These are phyloP conservation scores for Trichoderma arundinaceum DNA, from an alignment of 2,329 filamentous ascomycete genomes.

Conservation along the genomic window DNA sequence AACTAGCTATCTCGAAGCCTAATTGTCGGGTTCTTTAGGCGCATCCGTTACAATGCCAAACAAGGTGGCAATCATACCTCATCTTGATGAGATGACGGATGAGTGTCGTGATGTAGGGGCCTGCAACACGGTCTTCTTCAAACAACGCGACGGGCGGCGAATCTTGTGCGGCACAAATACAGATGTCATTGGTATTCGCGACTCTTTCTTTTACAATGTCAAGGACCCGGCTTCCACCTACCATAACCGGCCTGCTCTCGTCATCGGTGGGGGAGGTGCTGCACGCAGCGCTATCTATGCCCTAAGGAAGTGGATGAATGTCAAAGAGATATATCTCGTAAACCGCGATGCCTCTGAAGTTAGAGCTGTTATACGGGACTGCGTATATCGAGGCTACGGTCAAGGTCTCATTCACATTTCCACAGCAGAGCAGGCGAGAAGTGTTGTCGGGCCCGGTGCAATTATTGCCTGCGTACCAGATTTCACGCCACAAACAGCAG, in stretches of 20 bases:
- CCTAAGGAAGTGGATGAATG: slow-evolving; percentile 25
- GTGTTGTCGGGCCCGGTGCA: slow-evolving; percentile 7
- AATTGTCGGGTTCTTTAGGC: neutral
- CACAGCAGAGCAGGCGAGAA: slow-evolving; percentile 8
- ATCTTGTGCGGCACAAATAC: slow-evolving; percentile 26
- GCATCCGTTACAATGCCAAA: slow-evolving; percentile 28
- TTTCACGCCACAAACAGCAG: slow-evolving; percentile 12
- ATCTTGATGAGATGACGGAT: slow-evolving; percentile 26
- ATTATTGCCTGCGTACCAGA: slow-evolving; percentile 25
- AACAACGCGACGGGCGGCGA: neutral
- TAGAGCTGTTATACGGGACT: slow-evolving; percentile 20
- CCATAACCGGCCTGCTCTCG: slow-evolving; percentile 18
- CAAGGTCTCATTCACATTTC: slow-evolving; percentile 16
- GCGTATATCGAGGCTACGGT: slow-evolving; percentile 17
- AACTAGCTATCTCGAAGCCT: neutral
- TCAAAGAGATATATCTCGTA: slow-evolving; percentile 25
- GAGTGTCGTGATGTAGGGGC: slow-evolving; percentile 27
- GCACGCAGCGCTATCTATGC: slow-evolving; percentile 27
- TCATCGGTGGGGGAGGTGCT: slow-evolving; percentile 23
- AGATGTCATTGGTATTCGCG: slow-evolving; percentile 25
- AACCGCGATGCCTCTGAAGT: slow-evolving; percentile 20
- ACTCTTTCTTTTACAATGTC: slow-evolving; percentile 23
- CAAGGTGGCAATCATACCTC: slow-evolving; percentile 22
- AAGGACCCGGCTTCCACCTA: slow-evolving; percentile 19
- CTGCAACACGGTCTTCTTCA: slow-evolving; percentile 29